These are phyloP conservation scores for Penicillium flavigenum DNA, from an alignment of 495 filamentous ascomycete species.

Conservation along the genomic window DNA sequence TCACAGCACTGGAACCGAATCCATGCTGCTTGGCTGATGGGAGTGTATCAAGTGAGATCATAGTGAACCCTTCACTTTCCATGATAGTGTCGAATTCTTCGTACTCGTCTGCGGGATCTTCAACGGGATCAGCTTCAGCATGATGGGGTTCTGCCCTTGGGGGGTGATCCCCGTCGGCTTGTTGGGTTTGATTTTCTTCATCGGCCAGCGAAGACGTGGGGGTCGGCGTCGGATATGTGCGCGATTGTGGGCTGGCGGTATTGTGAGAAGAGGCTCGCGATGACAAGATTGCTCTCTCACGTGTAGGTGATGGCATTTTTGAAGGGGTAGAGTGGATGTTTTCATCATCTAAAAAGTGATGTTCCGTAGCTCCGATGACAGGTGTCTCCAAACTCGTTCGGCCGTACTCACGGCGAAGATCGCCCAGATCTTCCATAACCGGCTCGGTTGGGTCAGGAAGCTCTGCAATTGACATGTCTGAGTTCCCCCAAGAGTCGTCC, in stretches of 20 bases:
- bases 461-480: conserved; percentile 27
- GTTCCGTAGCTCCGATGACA: conserved; percentile 32
- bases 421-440: conserved; percentile 4
- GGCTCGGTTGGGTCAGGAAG: conserved; percentile 19
- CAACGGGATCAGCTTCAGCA: conserved; percentile 7
- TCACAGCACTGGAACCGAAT: conserved; percentile 27
- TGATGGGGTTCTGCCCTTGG: conserved; percentile 6
- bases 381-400: conserved; percentile 33
- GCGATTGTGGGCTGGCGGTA: conserved; percentile 35
- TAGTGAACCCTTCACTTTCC: conserved; percentile 60
- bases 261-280: conserved; percentile 35
- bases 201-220: conserved; percentile 44
- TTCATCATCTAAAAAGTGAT: conserved; percentile 32
- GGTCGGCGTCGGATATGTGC: conserved; percentile 43
- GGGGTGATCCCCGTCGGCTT: conserved; percentile 4
- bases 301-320: conserved; percentile 41
- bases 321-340: conserved; percentile 43
- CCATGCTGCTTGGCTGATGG: conserved; percentile 46
- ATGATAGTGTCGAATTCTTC: conserved; percentile 58
- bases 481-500: conserved; percentile 28
- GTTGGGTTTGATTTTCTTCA: conserved; percentile 29
- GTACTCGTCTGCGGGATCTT: conserved; percentile 48
- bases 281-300: conserved; percentile 29
- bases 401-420: conserved; percentile 19
- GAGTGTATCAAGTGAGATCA: conserved; percentile 57